Percentiles rank a stretch among this genome's conserved stretches.
Conservation (phyloP, 2,329 filamentous ascomycete genomes). For the Nemania abortiva region DNA sequence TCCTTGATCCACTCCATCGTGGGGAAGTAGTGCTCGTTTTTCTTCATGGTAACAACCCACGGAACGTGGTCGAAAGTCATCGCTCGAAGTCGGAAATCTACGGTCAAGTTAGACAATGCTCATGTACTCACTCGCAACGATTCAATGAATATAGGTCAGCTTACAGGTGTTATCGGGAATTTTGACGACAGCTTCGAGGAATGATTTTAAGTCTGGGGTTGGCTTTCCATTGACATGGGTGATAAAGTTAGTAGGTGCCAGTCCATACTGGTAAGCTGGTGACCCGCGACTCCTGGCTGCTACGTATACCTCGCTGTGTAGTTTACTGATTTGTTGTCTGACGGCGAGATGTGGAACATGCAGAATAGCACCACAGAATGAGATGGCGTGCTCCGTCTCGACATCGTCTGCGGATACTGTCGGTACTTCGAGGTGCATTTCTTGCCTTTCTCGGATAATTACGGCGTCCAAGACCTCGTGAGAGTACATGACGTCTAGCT, state of each 20-base stretch:
- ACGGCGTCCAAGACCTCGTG: constrained; percentile 85
- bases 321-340: constrained; percentile 94
- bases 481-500: constrained; percentile 97
- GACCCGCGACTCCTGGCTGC: constrained; percentile 86
- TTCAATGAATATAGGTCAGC: constrained; percentile 47
- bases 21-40: constrained; percentile 96
- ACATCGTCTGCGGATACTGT: constrained; percentile 91
- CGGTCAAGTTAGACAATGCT: constrained; percentile 40
- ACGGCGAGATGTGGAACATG: constrained; percentile 97
- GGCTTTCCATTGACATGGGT: constrained; percentile 92
- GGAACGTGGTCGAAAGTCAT: constrained; percentile 98
- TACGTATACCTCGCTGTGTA: constrained; percentile 97
- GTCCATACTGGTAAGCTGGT: constrained; percentile 87
- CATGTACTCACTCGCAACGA: neutral
- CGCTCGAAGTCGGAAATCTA: constrained; percentile 94
- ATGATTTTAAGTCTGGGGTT: constrained; percentile 84
- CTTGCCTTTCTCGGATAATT: constrained; percentile 85
- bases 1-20: constrained; percentile 79
- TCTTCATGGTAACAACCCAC: constrained; percentile 99
- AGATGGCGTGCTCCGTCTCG: constrained; percentile 91
- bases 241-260: constrained; percentile 97
- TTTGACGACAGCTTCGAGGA: constrained; percentile 83
- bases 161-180: constrained; percentile 94
- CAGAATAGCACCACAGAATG: constrained; percentile 94
- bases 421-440: constrained; percentile 80